Conservation (phyloP, 2,329 filamentous ascomycete genomes). For the Phialocephala sp. region DNA sequence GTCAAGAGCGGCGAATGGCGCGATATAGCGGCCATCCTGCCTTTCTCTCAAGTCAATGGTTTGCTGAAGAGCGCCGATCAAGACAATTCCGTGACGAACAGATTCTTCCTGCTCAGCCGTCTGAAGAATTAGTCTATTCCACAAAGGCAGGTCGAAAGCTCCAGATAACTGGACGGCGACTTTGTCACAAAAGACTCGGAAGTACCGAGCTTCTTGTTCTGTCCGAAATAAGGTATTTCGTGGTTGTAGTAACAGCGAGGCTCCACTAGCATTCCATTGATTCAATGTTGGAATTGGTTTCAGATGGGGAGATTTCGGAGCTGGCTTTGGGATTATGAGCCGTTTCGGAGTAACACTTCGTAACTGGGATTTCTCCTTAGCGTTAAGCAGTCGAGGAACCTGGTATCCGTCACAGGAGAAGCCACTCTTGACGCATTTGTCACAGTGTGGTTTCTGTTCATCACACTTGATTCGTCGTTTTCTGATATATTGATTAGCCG, state of each 20-base stretch:
- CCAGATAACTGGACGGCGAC: slow-evolving; percentile 3
- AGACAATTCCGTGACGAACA: slow-evolving; percentile 1
- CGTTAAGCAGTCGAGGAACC: background rate
- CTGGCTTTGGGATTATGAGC: background rate
- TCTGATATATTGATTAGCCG: background rate
- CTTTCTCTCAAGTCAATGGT: background rate
- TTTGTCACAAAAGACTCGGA: slow-evolving; percentile 6
- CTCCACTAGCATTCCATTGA: background rate
- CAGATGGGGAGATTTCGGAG: background rate
- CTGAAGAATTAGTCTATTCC: slow-evolving; percentile 8
- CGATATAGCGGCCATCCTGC: background rate
- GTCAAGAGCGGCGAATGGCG: background rate
- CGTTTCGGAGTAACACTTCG: background rate
- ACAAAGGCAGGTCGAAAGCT: background rate
- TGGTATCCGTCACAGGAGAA: slow-evolving; percentile 11
- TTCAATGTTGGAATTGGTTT: slow-evolving; percentile 4
- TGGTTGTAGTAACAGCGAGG: slow-evolving; percentile 1
- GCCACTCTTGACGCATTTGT: background rate
- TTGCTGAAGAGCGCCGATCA: background rate
- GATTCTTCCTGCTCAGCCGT: slow-evolving; percentile 8
- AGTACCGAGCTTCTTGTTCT: slow-evolving; percentile 9
- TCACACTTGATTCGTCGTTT: slow-evolving; percentile 13
- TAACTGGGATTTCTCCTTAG: background rate
- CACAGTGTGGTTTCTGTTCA: background rate
- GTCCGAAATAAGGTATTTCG: background rate